A percentile compares a stretch with the other conserved stretches of the same genome.
phyloP scores from a whole-genome alignment of 2,329 filamentous ascomycete genomes.

The Ambrosiella xylebori region DNA sequence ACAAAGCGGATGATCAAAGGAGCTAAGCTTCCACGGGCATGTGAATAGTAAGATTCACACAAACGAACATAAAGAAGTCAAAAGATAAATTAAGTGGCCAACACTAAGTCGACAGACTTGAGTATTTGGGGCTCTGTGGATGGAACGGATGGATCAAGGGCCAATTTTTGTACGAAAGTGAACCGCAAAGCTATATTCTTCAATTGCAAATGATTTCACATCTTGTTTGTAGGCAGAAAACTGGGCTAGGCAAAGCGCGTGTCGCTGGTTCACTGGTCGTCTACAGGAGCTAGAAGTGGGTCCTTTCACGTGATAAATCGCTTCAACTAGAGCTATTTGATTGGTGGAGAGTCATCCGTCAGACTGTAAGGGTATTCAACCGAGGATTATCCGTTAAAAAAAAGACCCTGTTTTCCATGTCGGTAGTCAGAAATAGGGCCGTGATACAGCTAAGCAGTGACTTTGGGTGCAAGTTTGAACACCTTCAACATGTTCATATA shows the following conservation, averaged over 20 bases:
- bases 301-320: conserved; percentile 3
- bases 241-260: conserved; percentile 8
- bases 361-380: neutral
- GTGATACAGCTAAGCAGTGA: conserved; percentile 9
- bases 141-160: neutral
- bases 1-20: neutral
- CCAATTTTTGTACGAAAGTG: neutral
- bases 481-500: neutral
- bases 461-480: neutral
- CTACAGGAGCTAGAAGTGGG: conserved; percentile 7
- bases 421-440: conserved; percentile 4
- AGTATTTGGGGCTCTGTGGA: neutral
- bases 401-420: conserved; percentile 4
- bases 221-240: neutral
- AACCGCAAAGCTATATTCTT: neutral
- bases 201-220: neutral
- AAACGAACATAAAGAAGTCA: neutral
- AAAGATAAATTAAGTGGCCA: neutral
- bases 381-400: conserved; percentile 4
- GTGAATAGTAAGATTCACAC: neutral
- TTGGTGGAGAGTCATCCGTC: neutral
- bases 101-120: neutral
- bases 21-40: neutral
- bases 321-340: neutral
- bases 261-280: conserved; percentile 1